Percentiles rank a stretch among this genome's conserved stretches.
These are phyloP conservation scores for Solanum arcanum DNA, from an alignment of 257 asterid genomes.

Conservation along the genomic window DNA sequence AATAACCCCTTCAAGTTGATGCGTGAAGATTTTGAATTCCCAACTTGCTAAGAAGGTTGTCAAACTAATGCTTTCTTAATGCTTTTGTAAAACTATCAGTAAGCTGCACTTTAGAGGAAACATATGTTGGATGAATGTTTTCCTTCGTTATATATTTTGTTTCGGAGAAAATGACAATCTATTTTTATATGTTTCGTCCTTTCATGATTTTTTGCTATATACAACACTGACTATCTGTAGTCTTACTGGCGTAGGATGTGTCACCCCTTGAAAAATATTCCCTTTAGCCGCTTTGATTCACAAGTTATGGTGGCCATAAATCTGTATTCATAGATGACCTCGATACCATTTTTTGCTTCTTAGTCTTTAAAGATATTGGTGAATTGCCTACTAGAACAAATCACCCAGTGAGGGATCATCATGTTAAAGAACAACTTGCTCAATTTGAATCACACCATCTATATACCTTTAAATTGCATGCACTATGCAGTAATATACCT, in stretches of 20 bases:
- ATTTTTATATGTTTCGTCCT: neutral
- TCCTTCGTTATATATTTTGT: neutral
- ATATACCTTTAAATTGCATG: neutral
- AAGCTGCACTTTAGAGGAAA: neutral
- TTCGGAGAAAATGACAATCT: neutral
- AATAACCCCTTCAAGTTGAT: neutral
- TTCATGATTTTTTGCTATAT: neutral
- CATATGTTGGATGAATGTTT: neutral
- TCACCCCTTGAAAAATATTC: neutral
- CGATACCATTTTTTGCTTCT: neutral
- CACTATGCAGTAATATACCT: neutral
- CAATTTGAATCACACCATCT: neutral
- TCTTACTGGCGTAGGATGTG: neutral
- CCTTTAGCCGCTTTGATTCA: neutral
- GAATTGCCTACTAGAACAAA: neutral
- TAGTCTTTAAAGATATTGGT: neutral
- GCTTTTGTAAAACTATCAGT: neutral
- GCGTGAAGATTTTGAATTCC: neutral
- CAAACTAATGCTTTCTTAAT: neutral
- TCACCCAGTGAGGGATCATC: neutral
- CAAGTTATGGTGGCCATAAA: neutral
- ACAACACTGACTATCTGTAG: neutral
- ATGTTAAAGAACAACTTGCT: neutral
- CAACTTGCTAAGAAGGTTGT: neutral
- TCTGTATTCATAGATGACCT: neutral